Base-by-base conservation (phyloP, 371 early-diverging fungal genomes). In the Parasitella parasitica region DNA sequence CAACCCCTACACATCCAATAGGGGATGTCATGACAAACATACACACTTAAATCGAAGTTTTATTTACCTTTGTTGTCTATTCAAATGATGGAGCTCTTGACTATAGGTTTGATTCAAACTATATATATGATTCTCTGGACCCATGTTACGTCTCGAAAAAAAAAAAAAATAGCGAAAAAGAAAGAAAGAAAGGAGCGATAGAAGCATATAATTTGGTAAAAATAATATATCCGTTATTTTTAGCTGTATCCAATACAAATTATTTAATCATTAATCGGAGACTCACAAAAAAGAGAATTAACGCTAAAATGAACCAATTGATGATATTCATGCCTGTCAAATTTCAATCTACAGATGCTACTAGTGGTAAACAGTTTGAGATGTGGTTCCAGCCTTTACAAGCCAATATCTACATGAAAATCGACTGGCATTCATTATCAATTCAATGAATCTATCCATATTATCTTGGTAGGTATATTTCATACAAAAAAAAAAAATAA, bases 291-390 rank as follows among this genome's bases (percentile, higher is more conserved):
- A 8, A 48, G 8, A 48, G n/a, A 27, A 32, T 16, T 18, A 39
- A 39, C 39, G 18, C 39, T 39, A 39, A 52, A 34, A 52, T 22
- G 39, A 55, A 55, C 39, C 27, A 55, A 55, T 55, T 39, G 55
- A 39, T 15, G 55, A 35, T 55, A n/a, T 4, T 22, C 13, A n/a
- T 41, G n/a, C 27, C 35, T 39, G 41, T 49, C 36, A 27, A 20
- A 27, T 38, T 12, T 20, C 24, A 34, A 15, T 41, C 16, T 57
- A 13, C 4, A 41, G n/a, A 41, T 41, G n/a, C n/a, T n/a, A n/a
- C n/a, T n/a, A 41, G 13, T 20, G n/a, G n/a, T n/a, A n/a, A n/a
- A n/a, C n/a, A n/a, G n/a, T n/a, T n/a, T n/a, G n/a, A n/a, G n/a
- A n/a, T n/a, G n/a, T n/a, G n/a, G n/a, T n/a, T n/a, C n/a, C n/a